Evolutionary conservation across 257 asterid genomes (phyloP).

Genomic region (Perilla frutescens): DNA sequence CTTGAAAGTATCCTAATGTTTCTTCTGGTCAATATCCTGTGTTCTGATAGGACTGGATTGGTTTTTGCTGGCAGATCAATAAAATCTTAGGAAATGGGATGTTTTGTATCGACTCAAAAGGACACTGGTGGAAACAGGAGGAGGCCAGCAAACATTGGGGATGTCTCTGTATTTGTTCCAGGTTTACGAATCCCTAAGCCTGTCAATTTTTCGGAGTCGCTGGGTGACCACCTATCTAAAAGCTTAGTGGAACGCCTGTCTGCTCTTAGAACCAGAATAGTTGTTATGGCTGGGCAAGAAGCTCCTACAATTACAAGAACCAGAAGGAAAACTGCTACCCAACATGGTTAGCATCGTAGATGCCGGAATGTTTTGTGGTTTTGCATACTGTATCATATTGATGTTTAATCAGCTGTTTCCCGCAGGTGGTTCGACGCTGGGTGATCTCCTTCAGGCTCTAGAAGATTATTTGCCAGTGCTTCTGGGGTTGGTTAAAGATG

Average conservation of each 20-base stretch:
- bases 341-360: conserved; percentile 72
- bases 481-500: conserved; percentile 92
- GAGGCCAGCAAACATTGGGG: conserved; percentile 91
- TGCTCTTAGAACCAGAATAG: conserved; percentile 91
- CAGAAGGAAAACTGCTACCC: conserved; percentile 80
- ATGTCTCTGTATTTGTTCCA: conserved; percentile 86
- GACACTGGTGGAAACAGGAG: conserved; percentile 82
- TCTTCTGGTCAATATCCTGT: conserved; percentile 24
- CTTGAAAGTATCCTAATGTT: conserved; percentile 13
- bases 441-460: conserved; percentile 94
- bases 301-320: conserved; percentile 93
- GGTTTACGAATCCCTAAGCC: conserved; percentile 93
- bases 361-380: conserved; percentile 18
- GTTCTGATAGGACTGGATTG: conserved; percentile 26
- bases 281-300: conserved; percentile 96
- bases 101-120: conserved; percentile 74
- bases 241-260: conserved; percentile 84
- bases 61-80: conserved; percentile 43
- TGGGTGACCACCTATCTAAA: conserved; percentile 62
- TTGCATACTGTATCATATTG: conserved; percentile 35
- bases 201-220: conserved; percentile 68
- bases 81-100: conserved; percentile 72
- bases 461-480: conserved; percentile 95
- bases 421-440: conserved; percentile 90
- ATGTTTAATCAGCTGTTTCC: conserved; percentile 49